Evolutionary conservation across 805 yeast genomes (phyloP).

Genomic region (Nematodospora valgi): DNA sequence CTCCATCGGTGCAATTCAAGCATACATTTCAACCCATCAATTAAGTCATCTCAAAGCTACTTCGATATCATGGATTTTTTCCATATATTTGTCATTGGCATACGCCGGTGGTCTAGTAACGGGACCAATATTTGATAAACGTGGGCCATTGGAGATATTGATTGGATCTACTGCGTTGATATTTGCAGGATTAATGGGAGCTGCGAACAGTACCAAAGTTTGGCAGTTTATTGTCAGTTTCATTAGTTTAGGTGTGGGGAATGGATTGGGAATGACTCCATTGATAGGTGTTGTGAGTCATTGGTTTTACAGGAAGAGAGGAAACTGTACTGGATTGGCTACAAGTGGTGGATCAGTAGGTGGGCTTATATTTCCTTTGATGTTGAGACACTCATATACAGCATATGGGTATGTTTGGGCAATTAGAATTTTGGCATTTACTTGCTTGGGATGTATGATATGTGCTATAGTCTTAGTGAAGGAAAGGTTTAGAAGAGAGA

Average conservation of each 20-base stretch:
- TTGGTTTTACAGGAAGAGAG: conserved; percentile 60
- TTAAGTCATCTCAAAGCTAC: conserved; percentile 43
- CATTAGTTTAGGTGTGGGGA: conserved; percentile 54
- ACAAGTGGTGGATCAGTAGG: conserved; percentile 69
- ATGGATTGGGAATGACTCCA: conserved; percentile 60
- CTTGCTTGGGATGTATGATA: conserved; percentile 24
- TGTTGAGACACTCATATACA: conserved; percentile 44
- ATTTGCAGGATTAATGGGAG: conserved; percentile 50
- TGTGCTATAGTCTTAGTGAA: conserved; percentile 22
- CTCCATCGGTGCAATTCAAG: conserved; percentile 59
- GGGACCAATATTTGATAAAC: conserved; percentile 62
- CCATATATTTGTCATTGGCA: conserved; percentile 49
- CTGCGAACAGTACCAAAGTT: conserved; percentile 50
- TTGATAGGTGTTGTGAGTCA: conserved; percentile 60
- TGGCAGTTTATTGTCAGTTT: conserved; percentile 64
- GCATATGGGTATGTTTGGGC: conserved; percentile 58
- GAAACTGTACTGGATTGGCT: conserved; percentile 54
- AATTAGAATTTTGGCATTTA: conserved; percentile 44
- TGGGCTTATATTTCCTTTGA: conserved; percentile 58
- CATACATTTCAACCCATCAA: conserved; percentile 56
- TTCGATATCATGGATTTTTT: conserved; percentile 62
- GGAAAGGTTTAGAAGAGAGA: conserved; percentile 19
- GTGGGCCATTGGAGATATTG: conserved; percentile 49
- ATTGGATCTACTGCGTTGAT: conserved; percentile 39
- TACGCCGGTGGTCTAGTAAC: conserved; percentile 48